Base-by-base conservation (phyloP, 176 grass and related monocot species). In the Oropetium thomaeum region DNA sequence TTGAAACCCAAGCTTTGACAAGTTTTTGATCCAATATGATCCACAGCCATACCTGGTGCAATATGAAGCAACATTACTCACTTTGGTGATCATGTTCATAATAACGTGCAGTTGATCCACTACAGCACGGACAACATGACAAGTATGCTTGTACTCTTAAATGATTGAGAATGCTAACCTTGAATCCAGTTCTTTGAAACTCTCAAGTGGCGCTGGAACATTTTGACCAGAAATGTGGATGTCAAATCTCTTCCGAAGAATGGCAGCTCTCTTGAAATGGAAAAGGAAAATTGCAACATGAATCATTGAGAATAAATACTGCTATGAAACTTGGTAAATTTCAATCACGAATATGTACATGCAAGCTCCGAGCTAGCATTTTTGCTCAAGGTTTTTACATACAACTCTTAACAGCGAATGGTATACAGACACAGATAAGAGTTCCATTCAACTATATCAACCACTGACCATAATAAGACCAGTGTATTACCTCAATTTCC, bases 211-310 rank as follows among this genome's bases (percentile, higher is more conserved):
- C 9, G 89, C 62, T 58, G 91, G 91, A 78, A 84, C 89, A 77
- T 89, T 86, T 59, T 92, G 89, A n/a, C 91, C 96, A 0, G 89
- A 87, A 92, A 94, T 89, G 55, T 98, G 96, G 69, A 98, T 88
- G 38, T 86, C 84, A 75, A 81, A 88, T 61, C 76, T 92, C 79
- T 94, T 95, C 58, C 91, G 74, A 42, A 94, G 74, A 76, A 98
- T 78, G 43, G 91, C 80, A 52, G 75, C 84, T 76, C 75, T 91
- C 91, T 98, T 62, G 23, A 69, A 80, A 78, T 12, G 7, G 77
- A 45, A 15, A 8, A 71, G 10, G 37, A 41, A 16, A 33, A 82
- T 61, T 17, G 35, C 42, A 33, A 10, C 25, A 16, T 27, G 58
- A 67, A 51, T 32, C 30, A 67, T 69, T 40, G 7, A 61, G 33